These are phyloP conservation scores for Candida sphagnicola DNA, from an alignment of 805 yeast species.

Conservation along the genomic window DNA sequence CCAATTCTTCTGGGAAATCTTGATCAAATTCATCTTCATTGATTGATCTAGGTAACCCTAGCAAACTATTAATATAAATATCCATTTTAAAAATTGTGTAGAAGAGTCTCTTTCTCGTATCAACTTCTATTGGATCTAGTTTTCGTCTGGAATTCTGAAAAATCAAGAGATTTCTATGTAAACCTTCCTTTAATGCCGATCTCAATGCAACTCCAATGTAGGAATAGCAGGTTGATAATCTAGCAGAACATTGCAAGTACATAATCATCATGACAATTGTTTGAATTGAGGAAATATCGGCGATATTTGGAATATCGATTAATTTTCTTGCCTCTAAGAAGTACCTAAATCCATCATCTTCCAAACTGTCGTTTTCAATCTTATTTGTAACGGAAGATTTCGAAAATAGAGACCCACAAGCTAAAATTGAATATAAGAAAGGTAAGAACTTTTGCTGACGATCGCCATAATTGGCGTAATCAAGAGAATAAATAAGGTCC, in stretches of 20 bases:
- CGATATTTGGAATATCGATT: conserved; percentile 78
- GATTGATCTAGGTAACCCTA: conserved; percentile 80
- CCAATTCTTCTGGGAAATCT: conserved; percentile 77
- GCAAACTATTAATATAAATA: conserved; percentile 78
- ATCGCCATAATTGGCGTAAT: conserved; percentile 67
- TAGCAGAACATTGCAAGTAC: conserved; percentile 83
- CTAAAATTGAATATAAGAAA: conserved; percentile 78
- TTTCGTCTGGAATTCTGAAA: conserved; percentile 46
- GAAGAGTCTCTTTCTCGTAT: conserved; percentile 78
- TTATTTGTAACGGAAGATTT: conserved; percentile 29
- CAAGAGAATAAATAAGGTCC: conserved; percentile 71
- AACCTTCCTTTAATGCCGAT: conserved; percentile 76
- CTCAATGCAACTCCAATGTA: conserved; percentile 86
- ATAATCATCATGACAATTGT: conserved; percentile 82
- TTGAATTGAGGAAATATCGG: conserved; percentile 79
- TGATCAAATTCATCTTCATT: conserved; percentile 82
- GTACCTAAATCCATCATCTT: conserved; percentile 76
- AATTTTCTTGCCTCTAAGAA: conserved; percentile 77
- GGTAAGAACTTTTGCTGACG: conserved; percentile 76
- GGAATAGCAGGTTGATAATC: conserved; percentile 82
- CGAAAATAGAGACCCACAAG: conserved; percentile 79
- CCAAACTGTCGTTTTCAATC: conserved; percentile 37
- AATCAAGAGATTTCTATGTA: conserved; percentile 63
- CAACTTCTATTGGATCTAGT: conserved; percentile 72
- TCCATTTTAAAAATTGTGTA: conserved; percentile 93